phyloP scores from a whole-genome alignment of 306 rosid species.

The Malus sylvestris region DNA sequence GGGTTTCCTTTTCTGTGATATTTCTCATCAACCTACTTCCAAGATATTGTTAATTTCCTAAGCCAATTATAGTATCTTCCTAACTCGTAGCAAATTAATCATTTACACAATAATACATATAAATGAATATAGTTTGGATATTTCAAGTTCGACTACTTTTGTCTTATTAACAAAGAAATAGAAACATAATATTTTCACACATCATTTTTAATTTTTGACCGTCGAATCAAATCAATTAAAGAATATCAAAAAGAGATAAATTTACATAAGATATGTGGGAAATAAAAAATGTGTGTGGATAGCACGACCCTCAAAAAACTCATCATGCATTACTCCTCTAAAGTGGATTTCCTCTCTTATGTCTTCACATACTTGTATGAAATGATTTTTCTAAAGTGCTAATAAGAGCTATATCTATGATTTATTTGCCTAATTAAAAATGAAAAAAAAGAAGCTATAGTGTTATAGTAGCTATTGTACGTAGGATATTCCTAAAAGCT shows the following conservation, averaged over 20 bases:
- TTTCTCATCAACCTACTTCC: slow-evolving; percentile 29
- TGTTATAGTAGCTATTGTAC: neutral
- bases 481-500: slow-evolving; percentile 1
- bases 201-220: too few relatives aligned
- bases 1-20: slow-evolving; percentile 16
- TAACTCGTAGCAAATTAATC: neutral
- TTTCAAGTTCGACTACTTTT: neutral
- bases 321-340: too few relatives aligned
- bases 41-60: neutral
- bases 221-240: too few relatives aligned
- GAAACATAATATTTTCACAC: too few relatives aligned
- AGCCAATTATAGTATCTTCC: too few relatives aligned
- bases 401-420: neutral
- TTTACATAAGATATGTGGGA: too few relatives aligned
- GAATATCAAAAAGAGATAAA: too few relatives aligned
- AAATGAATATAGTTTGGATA: neutral
- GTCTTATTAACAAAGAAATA: neutral
- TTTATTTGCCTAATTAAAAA: neutral
- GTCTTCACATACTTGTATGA: too few relatives aligned
- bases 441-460: too few relatives aligned
- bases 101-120: neutral
- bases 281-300: too few relatives aligned
- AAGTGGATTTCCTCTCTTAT: too few relatives aligned
- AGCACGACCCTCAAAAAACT: too few relatives aligned
- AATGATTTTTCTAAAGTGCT: neutral